Evolutionary conservation across 768 basidiomycete genomes (phyloP), one percentile per base, ranked within the genome.

Genomic region (Lentinula sp.): DNA sequence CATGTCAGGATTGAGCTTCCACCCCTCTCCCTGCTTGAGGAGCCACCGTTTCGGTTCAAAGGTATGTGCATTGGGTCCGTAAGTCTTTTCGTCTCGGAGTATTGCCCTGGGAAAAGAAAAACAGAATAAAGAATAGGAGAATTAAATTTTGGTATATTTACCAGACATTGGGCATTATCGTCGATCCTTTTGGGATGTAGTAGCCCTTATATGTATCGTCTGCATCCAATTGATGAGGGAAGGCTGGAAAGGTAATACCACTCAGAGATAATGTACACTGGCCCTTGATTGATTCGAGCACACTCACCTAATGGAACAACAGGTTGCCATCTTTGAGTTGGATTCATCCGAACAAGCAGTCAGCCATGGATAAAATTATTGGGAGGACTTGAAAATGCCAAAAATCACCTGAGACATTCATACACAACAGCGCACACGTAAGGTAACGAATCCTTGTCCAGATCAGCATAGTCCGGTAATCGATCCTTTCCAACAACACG

Each of bases 111-210:
- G 28, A 7, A 4, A 20, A 52, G n/a, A 20, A 28, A 2, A 42
- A 8, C 1, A 10, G 9, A 9, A 18, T 4, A 3, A 39, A 13
- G 6, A 28, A 20, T 36, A 6, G 13, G 10, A 23, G 8, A 0
- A 51, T 13, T 6, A 6, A 56, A 2, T 7, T 4, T 46, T 6
- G 2, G 20, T 48, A 6, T 35, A 42, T 37, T 28, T 37, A 76
- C 74, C 74, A 76, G 13, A 70, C 70, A 58, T 76, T 76, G 2
- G 70, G 69, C n/a, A 77, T 66, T 48, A 76, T 65, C 51, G 70
- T 70, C 23, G 76, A 70, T 8, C 69, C 72, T 6, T 71, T 72
- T 15, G 71, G 71, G 41, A 72, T 72, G 58, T 68, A 71, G 55
- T 69, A 72, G 35, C 68, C 71, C 18, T 66, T 49, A 49, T 72